Conservation (phyloP, 306 rosid species). For the Leucaena leucocephala region DNA sequence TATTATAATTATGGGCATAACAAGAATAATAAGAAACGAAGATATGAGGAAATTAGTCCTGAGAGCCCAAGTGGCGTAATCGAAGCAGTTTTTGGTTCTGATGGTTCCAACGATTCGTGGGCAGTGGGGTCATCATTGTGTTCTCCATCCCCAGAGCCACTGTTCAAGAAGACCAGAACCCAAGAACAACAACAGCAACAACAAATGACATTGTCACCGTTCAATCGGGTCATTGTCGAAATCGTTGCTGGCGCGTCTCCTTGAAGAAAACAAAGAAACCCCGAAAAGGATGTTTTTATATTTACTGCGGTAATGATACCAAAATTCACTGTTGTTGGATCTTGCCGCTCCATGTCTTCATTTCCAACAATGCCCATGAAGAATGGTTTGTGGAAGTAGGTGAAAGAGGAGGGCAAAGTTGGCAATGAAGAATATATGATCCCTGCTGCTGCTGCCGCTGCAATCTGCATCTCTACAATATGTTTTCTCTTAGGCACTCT, state of each 20-base stretch:
- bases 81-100: slow-evolving; percentile 67
- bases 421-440: slow-evolving; percentile 48
- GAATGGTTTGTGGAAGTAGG: slow-evolving; percentile 15
- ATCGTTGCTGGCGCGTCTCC: slow-evolving; percentile 58
- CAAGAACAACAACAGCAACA: slow-evolving; percentile 58
- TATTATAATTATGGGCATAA: neutral
- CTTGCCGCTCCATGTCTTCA: neutral
- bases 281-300: neutral
- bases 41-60: slow-evolving; percentile 51
- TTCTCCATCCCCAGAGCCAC: slow-evolving; percentile 49
- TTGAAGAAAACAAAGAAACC: neutral
- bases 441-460: neutral
- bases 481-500: slow-evolving; percentile 46
- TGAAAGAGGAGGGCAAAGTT: slow-evolving; percentile 58
- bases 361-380: slow-evolving; percentile 7
- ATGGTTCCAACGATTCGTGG: slow-evolving; percentile 89
- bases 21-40: slow-evolving; percentile 46
- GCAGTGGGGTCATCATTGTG: slow-evolving; percentile 56
- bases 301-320: slow-evolving; percentile 27
- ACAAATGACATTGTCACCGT: slow-evolving; percentile 56
- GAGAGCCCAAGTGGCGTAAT: slow-evolving; percentile 83
- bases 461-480: slow-evolving; percentile 7
- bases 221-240: slow-evolving; percentile 59
- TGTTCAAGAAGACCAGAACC: slow-evolving; percentile 69
- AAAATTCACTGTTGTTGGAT: neutral